Percentiles rank a stretch among this genome's conserved stretches.
Evolutionary conservation across 2,329 filamentous ascomycete species (phyloP).

Genomic region (Stagonosporopsis chrysanthemi): DNA sequence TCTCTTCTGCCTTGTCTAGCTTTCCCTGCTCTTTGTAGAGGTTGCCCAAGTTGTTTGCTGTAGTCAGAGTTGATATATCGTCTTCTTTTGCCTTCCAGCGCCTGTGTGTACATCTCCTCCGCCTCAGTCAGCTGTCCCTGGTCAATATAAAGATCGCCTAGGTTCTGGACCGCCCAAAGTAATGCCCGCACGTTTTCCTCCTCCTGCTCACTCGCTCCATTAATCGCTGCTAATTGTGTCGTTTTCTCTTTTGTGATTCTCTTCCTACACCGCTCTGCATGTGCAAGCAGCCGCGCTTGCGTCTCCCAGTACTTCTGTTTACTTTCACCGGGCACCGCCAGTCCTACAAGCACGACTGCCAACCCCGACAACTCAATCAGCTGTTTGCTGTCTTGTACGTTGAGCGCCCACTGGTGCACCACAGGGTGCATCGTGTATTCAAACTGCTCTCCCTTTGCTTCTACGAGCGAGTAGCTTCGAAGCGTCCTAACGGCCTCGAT

Average conservation of each 20-base stretch:
- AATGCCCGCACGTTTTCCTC: not conserved
- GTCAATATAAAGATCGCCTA: conserved; percentile 21
- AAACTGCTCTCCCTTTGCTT: conserved; percentile 3
- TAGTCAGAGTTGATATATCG: conserved; percentile 13
- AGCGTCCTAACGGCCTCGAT: conserved; percentile 20
- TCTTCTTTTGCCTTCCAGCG: conserved; percentile 3
- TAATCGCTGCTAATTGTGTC: not conserved
- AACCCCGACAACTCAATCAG: conserved; percentile 6
- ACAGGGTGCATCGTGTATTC: conserved; percentile 24
- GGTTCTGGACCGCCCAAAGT: conserved; percentile 11
- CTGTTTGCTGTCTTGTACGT: not conserved
- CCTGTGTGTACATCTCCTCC: conserved; percentile 22
- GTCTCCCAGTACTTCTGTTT: not conserved
- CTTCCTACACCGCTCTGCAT: conserved; percentile 15
- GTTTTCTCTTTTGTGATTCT: not conserved
- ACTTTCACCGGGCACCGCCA: not conserved
- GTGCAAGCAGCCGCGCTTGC: conserved; percentile 17
- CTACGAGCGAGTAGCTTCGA: conserved; percentile 22
- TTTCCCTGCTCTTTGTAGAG: not conserved
- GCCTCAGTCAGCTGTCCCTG: conserved; percentile 9
- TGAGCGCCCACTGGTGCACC: conserved; percentile 13
- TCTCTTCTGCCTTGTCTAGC: not conserved
- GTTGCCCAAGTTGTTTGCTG: not conserved
- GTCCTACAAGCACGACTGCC: conserved; percentile 16
- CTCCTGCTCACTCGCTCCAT: not conserved